Evolutionary conservation across 2,329 filamentous ascomycete species (phyloP), one percentile per base, ranked within the genome.

Genomic region (Shiraia sp.): DNA sequence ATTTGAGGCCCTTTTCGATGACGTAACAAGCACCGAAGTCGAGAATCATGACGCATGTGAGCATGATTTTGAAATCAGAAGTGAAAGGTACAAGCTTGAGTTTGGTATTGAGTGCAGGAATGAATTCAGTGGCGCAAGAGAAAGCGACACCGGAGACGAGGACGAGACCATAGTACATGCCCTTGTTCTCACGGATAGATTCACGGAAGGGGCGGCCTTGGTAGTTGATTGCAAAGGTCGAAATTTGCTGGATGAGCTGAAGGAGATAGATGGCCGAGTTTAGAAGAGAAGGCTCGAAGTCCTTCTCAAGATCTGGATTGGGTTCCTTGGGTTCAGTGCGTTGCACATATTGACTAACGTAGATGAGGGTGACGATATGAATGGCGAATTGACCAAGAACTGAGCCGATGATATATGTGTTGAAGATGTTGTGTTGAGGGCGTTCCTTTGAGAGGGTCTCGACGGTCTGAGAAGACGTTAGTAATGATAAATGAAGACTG

Each of bases 171-270:
- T 88, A 99, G 76, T 93, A 99, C 93, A 99, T 99, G 68, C 89
- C 90, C 70, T 85, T 87, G 78, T 99, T 99, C 75, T 96, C 93
- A 4, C 87, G 86, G 54, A 99, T 90, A 15, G 87, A 88, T 74
- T 99, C 93, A 46, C 93, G 88, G 86, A 99, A 99, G 10, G 93
- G 93, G 8, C 93, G 87, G 45, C 93, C 93, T 72, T 99, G 93
- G 77, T 99, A 99, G 78, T 99, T 99, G 78, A 99, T 96, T 47
- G 93, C 91, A 63, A 99, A 99, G 3, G 93, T 99, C 16, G 91
- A 96, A 65, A 99, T 96, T 72, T 99, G 93, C 72, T 99, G 93
- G 70, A 99, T 97, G 36, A 99, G 84, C 65, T 97, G 93, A 28
- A 99, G 82, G 17, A 99, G 87, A 71, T 97, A 99, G 57, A 99